Conservation (phyloP, 768 basidiomycete genomes). For the Phanerochaete sordida region DNA sequence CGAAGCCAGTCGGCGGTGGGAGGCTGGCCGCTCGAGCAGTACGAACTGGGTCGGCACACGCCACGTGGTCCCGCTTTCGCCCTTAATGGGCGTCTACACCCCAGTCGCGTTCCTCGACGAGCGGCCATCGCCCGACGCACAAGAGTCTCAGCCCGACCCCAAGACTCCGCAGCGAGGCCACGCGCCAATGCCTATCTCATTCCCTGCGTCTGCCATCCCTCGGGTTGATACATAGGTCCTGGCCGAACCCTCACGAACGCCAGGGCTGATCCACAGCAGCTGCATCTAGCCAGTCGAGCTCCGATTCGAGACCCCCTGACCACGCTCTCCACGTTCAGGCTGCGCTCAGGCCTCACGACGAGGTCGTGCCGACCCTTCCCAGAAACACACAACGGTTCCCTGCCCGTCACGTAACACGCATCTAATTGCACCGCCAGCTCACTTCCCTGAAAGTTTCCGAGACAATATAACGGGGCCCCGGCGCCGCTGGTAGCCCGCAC, state of each 20-base stretch:
- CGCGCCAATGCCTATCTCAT: no score
- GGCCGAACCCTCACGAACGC: no score
- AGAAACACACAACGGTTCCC: neutral
- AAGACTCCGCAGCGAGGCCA: no score
- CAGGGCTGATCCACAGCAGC: no score
- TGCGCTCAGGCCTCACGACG: neutral
- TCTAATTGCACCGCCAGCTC: neutral
- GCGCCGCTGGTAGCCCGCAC: neutral
- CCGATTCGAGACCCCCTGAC: no score
- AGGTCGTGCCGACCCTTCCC: neutral
- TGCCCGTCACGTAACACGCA: neutral
- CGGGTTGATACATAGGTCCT: no score
- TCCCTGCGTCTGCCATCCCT: no score
- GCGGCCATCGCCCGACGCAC: no score
- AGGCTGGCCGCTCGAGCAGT: neutral
- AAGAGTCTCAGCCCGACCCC: no score
- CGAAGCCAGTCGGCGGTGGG: constrained; percentile 8
- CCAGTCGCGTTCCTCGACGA: no score
- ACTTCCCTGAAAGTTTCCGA: neutral
- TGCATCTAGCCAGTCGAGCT: no score
- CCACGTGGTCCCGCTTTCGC: constrained; percentile 1
- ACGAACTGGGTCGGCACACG: neutral
- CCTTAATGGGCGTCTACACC: no score
- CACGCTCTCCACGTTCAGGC: neutral
- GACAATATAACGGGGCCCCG: neutral